Percentiles rank a stretch among this genome's conserved stretches.
Evolutionary conservation across 805 yeast genomes (phyloP).

Genomic region (Schwanniomyces vanrijiae): DNA sequence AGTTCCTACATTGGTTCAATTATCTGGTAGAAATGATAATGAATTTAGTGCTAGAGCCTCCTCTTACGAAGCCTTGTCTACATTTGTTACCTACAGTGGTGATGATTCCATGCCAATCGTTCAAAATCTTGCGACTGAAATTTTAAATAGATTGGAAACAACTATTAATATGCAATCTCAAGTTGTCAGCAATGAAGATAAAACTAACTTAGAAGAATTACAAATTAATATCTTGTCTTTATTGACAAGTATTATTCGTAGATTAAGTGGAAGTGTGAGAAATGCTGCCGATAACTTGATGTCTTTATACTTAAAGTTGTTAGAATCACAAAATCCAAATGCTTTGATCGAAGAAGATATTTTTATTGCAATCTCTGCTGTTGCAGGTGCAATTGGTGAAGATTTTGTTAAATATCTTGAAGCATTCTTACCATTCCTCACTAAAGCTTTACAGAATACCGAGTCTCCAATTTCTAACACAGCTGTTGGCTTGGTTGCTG

Average conservation of each 20-base stretch:
- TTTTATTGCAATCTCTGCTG: slow-evolving; percentile 85
- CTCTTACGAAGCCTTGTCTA: slow-evolving; percentile 91
- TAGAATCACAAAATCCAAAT: slow-evolving; percentile 54
- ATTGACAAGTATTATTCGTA: slow-evolving; percentile 79
- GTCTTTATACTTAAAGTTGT: slow-evolving; percentile 75
- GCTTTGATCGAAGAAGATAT: slow-evolving; percentile 92
- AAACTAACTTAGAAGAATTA: slow-evolving; percentile 78
- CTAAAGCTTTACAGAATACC: slow-evolving; percentile 74
- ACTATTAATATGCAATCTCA: slow-evolving; percentile 60
- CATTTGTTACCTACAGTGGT: slow-evolving; percentile 75
- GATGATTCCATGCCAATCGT: slow-evolving; percentile 67
- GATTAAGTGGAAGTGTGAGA: slow-evolving; percentile 65
- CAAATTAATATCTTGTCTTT: slow-evolving; percentile 80
- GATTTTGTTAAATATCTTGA: slow-evolving; percentile 75
- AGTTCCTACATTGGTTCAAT: slow-evolving; percentile 66
- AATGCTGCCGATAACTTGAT: slow-evolving; percentile 80
- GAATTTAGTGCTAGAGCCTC: slow-evolving; percentile 89
- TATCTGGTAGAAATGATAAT: slow-evolving; percentile 74
- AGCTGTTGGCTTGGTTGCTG: slow-evolving; percentile 94
- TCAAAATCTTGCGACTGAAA: slow-evolving; percentile 71
- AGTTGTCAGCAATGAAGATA: slow-evolving; percentile 66
- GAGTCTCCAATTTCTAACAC: slow-evolving; percentile 84
- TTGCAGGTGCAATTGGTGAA: slow-evolving; percentile 77
- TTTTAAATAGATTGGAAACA: slow-evolving; percentile 67
- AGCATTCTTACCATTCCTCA: slow-evolving; percentile 79